Evolutionary conservation across 2,329 filamentous ascomycete genomes (phyloP), one percentile per base, ranked within the genome.

Genomic region (Cladosporium sp.): DNA sequence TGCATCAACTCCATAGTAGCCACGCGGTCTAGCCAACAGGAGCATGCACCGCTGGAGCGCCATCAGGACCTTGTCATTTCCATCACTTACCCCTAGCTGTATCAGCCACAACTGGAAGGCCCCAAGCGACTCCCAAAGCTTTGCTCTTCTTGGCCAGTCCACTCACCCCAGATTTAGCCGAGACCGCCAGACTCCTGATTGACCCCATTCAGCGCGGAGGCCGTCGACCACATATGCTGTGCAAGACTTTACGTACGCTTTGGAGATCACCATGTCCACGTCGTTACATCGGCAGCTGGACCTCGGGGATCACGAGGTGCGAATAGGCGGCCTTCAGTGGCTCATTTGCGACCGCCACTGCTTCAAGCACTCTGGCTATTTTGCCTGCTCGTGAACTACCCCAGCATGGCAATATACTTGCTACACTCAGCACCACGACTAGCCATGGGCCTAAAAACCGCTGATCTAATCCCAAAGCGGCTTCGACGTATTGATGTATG

Each of bases 331-430:
- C 3, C 9, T 20, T 32, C n/a, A 35, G 28, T 47, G 51, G 51
- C 17, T 55, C 42, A 45, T 25, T 5, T 24, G 51, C 51, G 37
- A 24, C 13, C n/a, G 25, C 28, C 40, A 45, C 39, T 45, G 39
- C 40, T 55, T 22, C 19, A 55, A 28, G 3, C 32, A 42, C 34
- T 35, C 19, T 45, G 39, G 39, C 51, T 47, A 55, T 55, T 24
- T 15, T 55, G 28, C 19, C 13, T 35, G 51, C 36, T 48, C n/a
- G n/a, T 28, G 34, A 17, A 25, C 44, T 48, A 48, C 28, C 19
- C 51, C 20, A 17, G 19, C 20, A 47, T 25, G 22, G 39, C 32
- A 55, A 45, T 55, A 15, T 55, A 55, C 28, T 44, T 28, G 51
- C 32, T 55, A 47, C 51, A 32, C 22, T 24, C 28, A 40, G 39